A percentile compares a stretch with the other conserved stretches of the same genome.
Evolutionary conservation across 768 basidiomycete species (phyloP).

Genomic region (Crepidotus variabilis): DNA sequence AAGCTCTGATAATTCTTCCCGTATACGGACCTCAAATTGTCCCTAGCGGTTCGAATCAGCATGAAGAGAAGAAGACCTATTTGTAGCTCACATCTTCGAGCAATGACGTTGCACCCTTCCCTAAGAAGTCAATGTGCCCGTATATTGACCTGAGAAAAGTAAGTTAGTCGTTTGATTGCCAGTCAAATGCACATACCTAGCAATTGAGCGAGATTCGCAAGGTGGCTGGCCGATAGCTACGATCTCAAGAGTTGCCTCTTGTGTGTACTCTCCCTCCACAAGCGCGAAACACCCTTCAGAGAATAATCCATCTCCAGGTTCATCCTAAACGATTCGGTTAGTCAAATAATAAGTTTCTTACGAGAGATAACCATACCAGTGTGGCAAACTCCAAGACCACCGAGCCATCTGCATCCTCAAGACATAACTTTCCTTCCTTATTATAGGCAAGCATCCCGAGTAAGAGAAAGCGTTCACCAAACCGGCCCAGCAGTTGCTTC

Average conservation of each 20-base stretch:
- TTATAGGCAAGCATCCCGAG: slow-evolving; percentile 90
- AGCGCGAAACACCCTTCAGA: slow-evolving; percentile 95
- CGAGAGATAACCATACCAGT: slow-evolving; percentile 48
- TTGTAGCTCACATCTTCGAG: slow-evolving; percentile 77
- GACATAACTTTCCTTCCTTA: slow-evolving; percentile 85
- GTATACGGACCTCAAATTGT: slow-evolving; percentile 57
- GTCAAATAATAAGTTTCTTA: not conserved
- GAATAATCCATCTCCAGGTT: slow-evolving; percentile 92
- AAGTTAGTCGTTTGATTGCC: not conserved
- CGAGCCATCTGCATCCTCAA: slow-evolving; percentile 91
- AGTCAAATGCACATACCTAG: slow-evolving; percentile 50
- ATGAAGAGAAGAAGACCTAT: slow-evolving; percentile 1
- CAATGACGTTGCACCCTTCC: slow-evolving; percentile 87
- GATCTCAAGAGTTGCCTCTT: slow-evolving; percentile 84
- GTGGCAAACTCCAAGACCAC: slow-evolving; percentile 88
- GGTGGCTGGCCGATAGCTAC: slow-evolving; percentile 97
- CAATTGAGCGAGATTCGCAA: slow-evolving; percentile 82
- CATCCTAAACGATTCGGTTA: slow-evolving; percentile 47
- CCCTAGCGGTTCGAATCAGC: slow-evolving; percentile 35
- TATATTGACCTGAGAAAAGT: slow-evolving; percentile 70
- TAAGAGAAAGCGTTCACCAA: slow-evolving; percentile 86
- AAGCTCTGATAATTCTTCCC: slow-evolving; percentile 68
- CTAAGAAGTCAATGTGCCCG: slow-evolving; percentile 95
- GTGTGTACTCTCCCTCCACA: slow-evolving; percentile 94
- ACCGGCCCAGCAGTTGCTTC: slow-evolving; percentile 90